These are phyloP conservation scores for Cryphonectria carpinicola DNA, from an alignment of 2,329 filamentous ascomycete species.

Conservation along the genomic window DNA sequence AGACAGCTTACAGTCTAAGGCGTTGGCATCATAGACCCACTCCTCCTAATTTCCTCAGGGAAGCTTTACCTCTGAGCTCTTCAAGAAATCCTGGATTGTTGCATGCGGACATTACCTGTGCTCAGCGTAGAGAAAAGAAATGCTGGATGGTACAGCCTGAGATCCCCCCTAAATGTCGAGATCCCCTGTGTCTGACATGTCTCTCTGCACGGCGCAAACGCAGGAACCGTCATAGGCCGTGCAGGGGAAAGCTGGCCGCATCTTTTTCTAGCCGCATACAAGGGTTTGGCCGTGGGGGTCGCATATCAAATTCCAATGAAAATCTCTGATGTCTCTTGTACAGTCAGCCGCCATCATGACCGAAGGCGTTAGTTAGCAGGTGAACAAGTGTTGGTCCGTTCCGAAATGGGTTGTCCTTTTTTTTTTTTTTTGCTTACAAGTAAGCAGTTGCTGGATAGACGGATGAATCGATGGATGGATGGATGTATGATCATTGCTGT, in stretches of 20 bases:
- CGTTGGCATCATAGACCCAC: constrained; percentile 16
- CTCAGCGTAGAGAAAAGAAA: not conserved
- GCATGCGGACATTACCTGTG: not conserved
- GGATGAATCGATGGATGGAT: not conserved
- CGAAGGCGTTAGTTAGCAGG: not conserved
- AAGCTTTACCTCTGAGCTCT: not conserved
- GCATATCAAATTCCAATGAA: constrained; percentile 18
- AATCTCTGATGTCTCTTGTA: not conserved
- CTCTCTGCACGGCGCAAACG: constrained; percentile 12
- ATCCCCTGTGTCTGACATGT: constrained; percentile 14
- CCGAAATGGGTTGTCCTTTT: not conserved
- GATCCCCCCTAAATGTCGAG: constrained; percentile 1
- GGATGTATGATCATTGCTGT: not conserved
- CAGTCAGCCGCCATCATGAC: not conserved
- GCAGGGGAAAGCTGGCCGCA: constrained; percentile 16
- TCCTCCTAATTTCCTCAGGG: not conserved
- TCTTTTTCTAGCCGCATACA: constrained; percentile 27
- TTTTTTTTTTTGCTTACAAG: not conserved
- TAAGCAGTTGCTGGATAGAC: not conserved
- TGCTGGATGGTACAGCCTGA: not conserved
- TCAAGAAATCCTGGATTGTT: not conserved
- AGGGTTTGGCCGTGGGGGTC: constrained; percentile 28
- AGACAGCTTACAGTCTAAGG: not conserved
- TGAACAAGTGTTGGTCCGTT: not conserved
- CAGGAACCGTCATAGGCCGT: constrained; percentile 18